Evolutionary conservation across 306 rosid species (phyloP), one percentile per base, ranked within the genome.

Genomic region (Sophora flavescens): DNA sequence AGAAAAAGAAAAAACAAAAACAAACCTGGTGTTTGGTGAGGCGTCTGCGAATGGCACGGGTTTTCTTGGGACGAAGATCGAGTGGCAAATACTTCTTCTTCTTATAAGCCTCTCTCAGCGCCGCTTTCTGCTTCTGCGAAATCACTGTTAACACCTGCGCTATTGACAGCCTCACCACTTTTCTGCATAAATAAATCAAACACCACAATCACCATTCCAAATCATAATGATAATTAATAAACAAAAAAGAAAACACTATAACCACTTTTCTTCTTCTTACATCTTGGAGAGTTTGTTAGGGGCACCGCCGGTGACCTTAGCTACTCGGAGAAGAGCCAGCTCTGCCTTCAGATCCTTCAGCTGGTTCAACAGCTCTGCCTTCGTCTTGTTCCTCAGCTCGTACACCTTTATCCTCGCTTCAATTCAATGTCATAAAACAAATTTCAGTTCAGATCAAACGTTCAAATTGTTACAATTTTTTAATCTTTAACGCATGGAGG

Each of bases 281-380:
- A 93, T 93, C 86, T 93, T 93, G 76, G 97, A 93, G 18, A 93
- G 98, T 86, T 93, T 93, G 88, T 93, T 93, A n/a, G 98, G 92
- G 6, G 98, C 96, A 30, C 96, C 98, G 14, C 98, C 96, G 1
- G 98, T 93, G 87, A 91, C 98, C 84, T 93, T 93, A 5, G 98
- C 97, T 0, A 93, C 98, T 2, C 98, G 96, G 59, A 93, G 97
- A 2, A 91, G 86, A 38, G 97, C 87, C 0, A 93, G 96, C 87
- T 91, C 98, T 0, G 98, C 93, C 86, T 91, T 91, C 56, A 91
- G 91, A 78, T 93, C 98, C 89, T 91, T 93, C 58, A 91, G 83
- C 89, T 93, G 97, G 57, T 8, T 78, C 84, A 84, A 63, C 35
- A 93, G 86, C 33, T 93, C 98, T 2, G 69, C 85, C 87, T 89